phyloP scores from a whole-genome alignment of 2,329 filamentous ascomycete species.

The Epichloe sp. region DNA sequence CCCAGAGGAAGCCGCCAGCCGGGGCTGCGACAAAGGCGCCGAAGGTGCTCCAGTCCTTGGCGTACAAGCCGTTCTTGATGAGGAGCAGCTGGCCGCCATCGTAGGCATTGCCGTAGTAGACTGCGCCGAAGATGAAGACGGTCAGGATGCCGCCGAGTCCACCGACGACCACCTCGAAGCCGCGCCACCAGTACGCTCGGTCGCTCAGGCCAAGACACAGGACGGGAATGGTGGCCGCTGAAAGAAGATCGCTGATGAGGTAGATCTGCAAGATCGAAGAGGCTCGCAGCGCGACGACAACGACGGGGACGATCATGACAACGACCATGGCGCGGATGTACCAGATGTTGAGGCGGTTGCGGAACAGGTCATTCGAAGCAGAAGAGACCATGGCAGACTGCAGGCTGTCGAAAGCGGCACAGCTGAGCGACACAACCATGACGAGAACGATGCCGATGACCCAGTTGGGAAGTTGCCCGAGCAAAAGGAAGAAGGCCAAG shows the following conservation, averaged over 20 bases:
- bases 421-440: slow-evolving; percentile 66
- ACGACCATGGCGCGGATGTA: slow-evolving; percentile 57
- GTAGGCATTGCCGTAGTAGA: slow-evolving; percentile 59
- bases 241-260: slow-evolving; percentile 69
- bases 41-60: slow-evolving; percentile 68
- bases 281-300: slow-evolving; percentile 60
- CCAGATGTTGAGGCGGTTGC: slow-evolving; percentile 67
- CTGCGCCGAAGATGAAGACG: slow-evolving; percentile 68
- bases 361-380: slow-evolving; percentile 72
- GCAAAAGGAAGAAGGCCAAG: slow-evolving; percentile 62
- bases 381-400: slow-evolving; percentile 80
- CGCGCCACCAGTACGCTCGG: slow-evolving; percentile 62
- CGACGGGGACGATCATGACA: slow-evolving; percentile 57
- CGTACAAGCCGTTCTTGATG: slow-evolving; percentile 61
- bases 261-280: slow-evolving; percentile 71
- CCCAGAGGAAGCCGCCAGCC: slow-evolving; percentile 61
- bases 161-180: slow-evolving; percentile 68
- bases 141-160: slow-evolving; percentile 65
- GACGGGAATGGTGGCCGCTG: slow-evolving; percentile 62
- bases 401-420: slow-evolving; percentile 66
- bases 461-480: slow-evolving; percentile 61
- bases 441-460: slow-evolving; percentile 72
- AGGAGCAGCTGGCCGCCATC: slow-evolving; percentile 56
- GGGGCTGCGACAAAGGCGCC: slow-evolving; percentile 74
- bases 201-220: slow-evolving; percentile 60